Conservation (phyloP, 164 flowering plant genomes). For the Paratinospora sagittata region DNA sequence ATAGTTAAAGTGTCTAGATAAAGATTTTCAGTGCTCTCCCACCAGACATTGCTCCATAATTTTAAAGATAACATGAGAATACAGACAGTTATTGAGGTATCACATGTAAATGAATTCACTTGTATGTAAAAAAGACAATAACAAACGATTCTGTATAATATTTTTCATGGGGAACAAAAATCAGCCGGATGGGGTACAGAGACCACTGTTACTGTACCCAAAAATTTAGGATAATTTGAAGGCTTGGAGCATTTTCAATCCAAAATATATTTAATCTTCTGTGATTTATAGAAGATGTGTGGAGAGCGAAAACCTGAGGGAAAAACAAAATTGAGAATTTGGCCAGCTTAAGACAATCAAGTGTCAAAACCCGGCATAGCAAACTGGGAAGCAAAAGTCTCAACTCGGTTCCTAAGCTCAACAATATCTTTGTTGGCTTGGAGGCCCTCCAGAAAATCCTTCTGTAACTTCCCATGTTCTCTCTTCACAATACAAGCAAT, state of each 20-base stretch:
- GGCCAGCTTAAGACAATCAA: slow-evolving; percentile 18
- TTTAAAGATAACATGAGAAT: not conserved
- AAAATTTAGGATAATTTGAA: no score
- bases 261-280: not conserved
- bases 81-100: not conserved
- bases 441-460: slow-evolving; percentile 57
- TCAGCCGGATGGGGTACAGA: not conserved
- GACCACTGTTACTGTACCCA: not conserved
- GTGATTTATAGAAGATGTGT: not conserved
- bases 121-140: not conserved
- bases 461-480: slow-evolving; percentile 58
- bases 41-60: not conserved
- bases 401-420: slow-evolving; percentile 62
- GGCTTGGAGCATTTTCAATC: not conserved
- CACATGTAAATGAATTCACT: not conserved
- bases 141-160: slow-evolving; percentile 3
- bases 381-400: slow-evolving; percentile 67
- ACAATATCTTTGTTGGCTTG: slow-evolving; percentile 58
- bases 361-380: slow-evolving; percentile 72
- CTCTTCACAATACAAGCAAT: slow-evolving; percentile 53
- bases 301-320: not conserved
- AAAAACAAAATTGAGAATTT: not conserved
- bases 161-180: not conserved
- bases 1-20: not conserved
- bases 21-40: not conserved